Evolutionary conservation across 176 grass and related monocot genomes (phyloP).

Genomic region (Ampelocalamus luodianensis): DNA sequence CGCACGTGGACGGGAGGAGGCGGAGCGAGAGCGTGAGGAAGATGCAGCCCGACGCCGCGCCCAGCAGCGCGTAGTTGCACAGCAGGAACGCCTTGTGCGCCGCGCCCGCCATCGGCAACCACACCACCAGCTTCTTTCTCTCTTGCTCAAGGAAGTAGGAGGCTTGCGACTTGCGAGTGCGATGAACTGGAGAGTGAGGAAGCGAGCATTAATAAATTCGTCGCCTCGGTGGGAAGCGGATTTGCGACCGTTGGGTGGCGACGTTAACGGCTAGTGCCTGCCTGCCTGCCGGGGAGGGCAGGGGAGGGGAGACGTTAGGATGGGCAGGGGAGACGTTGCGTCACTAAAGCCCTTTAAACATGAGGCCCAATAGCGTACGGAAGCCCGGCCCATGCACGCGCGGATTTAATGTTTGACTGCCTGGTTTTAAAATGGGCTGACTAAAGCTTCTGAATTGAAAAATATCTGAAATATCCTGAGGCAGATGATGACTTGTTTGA

Average conservation of each 20-base stretch:
- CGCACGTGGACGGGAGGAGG: slow-evolving; percentile 69
- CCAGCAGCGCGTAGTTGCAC: slow-evolving; percentile 84
- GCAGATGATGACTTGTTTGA: too few relatives aligned
- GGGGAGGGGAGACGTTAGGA: too few relatives aligned
- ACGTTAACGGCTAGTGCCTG: not conserved
- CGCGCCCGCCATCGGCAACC: not conserved
- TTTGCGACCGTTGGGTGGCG: slow-evolving; percentile 16
- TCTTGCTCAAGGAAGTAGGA: not conserved
- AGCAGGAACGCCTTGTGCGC: slow-evolving; percentile 65
- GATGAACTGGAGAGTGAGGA: not conserved
- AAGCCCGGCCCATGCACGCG: too few relatives aligned
- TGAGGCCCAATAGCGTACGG: too few relatives aligned
- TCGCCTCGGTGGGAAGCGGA: not conserved
- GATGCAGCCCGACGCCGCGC: slow-evolving; percentile 74
- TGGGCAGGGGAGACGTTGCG: too few relatives aligned
- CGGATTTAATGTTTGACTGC: too few relatives aligned
- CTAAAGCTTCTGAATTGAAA: too few relatives aligned
- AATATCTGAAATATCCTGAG: too few relatives aligned
- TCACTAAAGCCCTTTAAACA: too few relatives aligned
- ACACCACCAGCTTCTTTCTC: not conserved
- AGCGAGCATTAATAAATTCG: not conserved
- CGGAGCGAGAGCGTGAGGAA: slow-evolving; percentile 90
- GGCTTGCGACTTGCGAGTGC: not conserved
- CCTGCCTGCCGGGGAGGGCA: too few relatives aligned
- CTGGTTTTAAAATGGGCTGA: too few relatives aligned